A percentile compares a stretch with the other conserved stretches of the same genome.
phyloP scores from a whole-genome alignment of 768 basidiomycete genomes.

The Russula vinacea region DNA sequence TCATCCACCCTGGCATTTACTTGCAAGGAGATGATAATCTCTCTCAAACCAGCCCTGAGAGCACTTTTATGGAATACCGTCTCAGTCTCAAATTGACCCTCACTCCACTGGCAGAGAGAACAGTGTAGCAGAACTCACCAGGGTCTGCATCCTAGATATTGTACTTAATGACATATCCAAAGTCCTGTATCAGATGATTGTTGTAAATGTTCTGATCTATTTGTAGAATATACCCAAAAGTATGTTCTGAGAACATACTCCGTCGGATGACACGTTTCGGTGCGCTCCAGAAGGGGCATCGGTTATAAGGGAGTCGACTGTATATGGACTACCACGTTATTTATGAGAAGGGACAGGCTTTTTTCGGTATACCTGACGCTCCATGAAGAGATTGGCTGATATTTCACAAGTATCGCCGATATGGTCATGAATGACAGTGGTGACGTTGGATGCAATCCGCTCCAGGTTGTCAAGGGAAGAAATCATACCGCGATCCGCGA shows the following conservation, averaged over 20 bases:
- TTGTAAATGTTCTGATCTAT: no score
- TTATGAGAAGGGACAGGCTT: background rate
- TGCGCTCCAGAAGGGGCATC: background rate
- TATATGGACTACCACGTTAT: no score
- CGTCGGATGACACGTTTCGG: no score
- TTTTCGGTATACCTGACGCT: background rate
- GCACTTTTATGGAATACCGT: background rate
- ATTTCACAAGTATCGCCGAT: background rate
- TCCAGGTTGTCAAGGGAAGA: background rate
- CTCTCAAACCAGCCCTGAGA: background rate
- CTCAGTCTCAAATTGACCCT: background rate
- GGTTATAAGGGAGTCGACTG: background rate
- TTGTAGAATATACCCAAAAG: no score
- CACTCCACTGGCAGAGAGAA: background rate
- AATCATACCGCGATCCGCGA: background rate
- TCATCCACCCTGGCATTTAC: slow-evolving; percentile 22
- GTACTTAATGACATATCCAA: no score
- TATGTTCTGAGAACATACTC: no score
- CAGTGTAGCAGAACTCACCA: background rate
- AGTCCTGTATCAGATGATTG: no score
- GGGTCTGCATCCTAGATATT: background rate
- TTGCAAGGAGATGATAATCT: background rate
- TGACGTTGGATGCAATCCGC: background rate
- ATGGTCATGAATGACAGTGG: background rate
- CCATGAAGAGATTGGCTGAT: background rate